Percentiles rank a stretch among this genome's conserved stretches.
These are phyloP conservation scores for Fusarium nanum DNA, from an alignment of 2,329 filamentous ascomycete genomes.

Conservation along the genomic window DNA sequence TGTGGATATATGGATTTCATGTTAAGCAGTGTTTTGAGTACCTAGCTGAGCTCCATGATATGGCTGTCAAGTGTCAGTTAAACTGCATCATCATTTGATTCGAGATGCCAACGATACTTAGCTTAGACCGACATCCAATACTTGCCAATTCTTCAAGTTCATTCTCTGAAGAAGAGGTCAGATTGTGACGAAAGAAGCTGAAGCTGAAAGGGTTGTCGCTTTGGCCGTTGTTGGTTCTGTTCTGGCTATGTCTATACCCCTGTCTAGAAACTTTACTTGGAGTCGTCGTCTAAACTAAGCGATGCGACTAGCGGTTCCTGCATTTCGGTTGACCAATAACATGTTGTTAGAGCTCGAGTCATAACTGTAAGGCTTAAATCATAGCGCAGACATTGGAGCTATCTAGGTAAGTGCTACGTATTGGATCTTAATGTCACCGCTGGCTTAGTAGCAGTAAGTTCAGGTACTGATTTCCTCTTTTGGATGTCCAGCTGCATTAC, in stretches of 20 bases:
- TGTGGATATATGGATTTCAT: slow-evolving; percentile 1
- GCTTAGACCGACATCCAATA: background rate
- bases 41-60: background rate
- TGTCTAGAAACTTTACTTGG: slow-evolving; percentile 19
- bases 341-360: slow-evolving; percentile 4
- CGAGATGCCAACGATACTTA: background rate
- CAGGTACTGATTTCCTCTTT: slow-evolving; percentile 18
- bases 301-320: slow-evolving; percentile 28
- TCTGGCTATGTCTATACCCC: slow-evolving; percentile 13
- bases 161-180: background rate
- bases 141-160: background rate
- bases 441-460: background rate
- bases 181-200: background rate
- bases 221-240: background rate
- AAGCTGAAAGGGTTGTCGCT: background rate
- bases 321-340: slow-evolving; percentile 17
- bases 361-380: slow-evolving; percentile 29
- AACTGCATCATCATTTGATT: background rate
- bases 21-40: background rate
- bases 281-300: slow-evolving; percentile 9
- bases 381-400: slow-evolving; percentile 3
- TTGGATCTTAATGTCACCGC: background rate
- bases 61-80: too few relatives aligned
- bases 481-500: background rate
- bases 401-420: background rate